Conservation (phyloP, 225 moss, liverwort and hornwort species). For the Pleurozium schreberi region DNA sequence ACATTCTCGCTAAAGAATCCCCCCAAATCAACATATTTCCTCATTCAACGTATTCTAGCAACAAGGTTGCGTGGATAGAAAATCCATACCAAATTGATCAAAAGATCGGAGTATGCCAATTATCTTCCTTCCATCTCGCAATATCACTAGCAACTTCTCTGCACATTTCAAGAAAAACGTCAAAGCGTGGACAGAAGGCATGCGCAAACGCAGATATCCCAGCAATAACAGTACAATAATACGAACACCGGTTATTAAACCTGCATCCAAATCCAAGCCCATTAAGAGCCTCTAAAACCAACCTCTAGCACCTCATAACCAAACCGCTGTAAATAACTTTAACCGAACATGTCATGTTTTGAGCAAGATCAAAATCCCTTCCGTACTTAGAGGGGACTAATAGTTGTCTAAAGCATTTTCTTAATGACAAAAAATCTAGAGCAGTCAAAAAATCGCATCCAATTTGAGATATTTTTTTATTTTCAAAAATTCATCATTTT, state of each 20-base stretch:
- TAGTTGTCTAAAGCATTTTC: neutral
- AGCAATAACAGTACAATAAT: neutral
- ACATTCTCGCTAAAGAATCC: neutral
- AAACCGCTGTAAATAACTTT: neutral
- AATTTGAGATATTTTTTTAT: neutral
- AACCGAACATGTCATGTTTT: neutral
- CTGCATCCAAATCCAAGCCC: neutral
- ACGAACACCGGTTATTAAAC: neutral
- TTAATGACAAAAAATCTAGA: neutral
- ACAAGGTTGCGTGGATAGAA: neutral
- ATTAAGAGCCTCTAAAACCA: neutral
- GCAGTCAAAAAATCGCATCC: neutral
- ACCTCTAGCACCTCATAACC: neutral
- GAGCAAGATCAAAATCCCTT: neutral
- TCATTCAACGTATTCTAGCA: neutral
- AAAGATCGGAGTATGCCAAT: constrained; percentile 84
- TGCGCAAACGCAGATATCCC: neutral
- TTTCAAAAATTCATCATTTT: neutral
- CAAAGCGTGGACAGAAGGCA: neutral
- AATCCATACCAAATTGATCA: constrained; percentile 77
- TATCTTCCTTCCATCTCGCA: constrained; percentile 93
- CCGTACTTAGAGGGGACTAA: neutral
- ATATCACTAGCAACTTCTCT: constrained; percentile 92
- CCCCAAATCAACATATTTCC: neutral
- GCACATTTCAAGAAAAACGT: neutral